Base-by-base conservation (phyloP, 345 rosid species). In the Citrus maxima region DNA sequence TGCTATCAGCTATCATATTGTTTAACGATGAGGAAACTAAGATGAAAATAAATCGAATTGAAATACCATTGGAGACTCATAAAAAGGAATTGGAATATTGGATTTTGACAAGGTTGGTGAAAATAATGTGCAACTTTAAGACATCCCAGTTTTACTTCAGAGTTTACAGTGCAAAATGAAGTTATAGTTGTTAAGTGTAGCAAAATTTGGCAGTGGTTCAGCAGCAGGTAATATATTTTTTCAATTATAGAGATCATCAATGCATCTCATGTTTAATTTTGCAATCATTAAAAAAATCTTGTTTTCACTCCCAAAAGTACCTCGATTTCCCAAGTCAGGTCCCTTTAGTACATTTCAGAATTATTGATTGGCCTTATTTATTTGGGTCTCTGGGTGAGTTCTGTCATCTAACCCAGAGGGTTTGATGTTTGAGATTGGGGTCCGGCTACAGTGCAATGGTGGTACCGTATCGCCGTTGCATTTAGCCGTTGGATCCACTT, bases 391-490 rank as follows among this genome's bases (percentile, higher is more conserved):
- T 46, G 1, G 10, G 18, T 46, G 51, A 2, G 51, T 46, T 13
- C 51, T 3, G 5, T 46, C 18, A 3, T 14, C 51, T 3, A 42
- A 42, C 51, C 51, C 51, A 3, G 51, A 10, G 51, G 4, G 51
- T 3, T 10, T 42, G 51, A 42, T 42, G 16, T 42, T 10, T 12
- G 7, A 3, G 18, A 13, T 13, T 13, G 5, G 1, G 1, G 1
- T 12, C 34, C 34, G 0, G 5, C 5, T 32, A 4, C 5, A 0
- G 5, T 32, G 0, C 5, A 32, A 32, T 4, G 0, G 0, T 32
- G 34, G 0, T 32, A 32, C 34, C 5, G 34, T 4, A 0, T 0
- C 0, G 4, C 0, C 0, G 0, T 30, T 30, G 4, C 4, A 30
- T 30, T 3, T 0, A 30, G 0, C 34, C 0, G 5, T 32, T 32